Evolutionary conservation across 768 basidiomycete genomes (phyloP).

Genomic region (Collybia nuda): DNA sequence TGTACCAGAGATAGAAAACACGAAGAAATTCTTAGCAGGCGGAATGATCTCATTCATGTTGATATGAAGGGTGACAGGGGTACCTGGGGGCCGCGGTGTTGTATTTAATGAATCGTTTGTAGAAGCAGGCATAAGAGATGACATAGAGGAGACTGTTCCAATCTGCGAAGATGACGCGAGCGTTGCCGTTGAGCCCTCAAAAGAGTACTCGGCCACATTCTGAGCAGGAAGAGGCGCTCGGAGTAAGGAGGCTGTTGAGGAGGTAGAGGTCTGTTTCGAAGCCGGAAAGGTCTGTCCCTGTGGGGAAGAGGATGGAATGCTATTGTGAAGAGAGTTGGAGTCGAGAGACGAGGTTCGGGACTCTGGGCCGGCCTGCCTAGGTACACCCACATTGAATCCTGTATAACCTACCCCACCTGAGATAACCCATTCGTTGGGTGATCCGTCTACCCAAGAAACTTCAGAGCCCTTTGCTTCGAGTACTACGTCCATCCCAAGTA

Average conservation of each 20-base stretch:
- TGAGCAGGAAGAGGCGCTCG: constrained; percentile 72
- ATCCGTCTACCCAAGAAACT: constrained; percentile 61
- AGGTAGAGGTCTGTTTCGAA: constrained; percentile 37
- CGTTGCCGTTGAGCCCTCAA: constrained; percentile 52
- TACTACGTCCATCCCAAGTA: constrained; percentile 75
- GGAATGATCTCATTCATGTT: constrained; percentile 79
- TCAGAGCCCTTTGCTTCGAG: constrained; percentile 70
- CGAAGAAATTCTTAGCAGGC: constrained; percentile 62
- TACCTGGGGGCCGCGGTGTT: constrained; percentile 43
- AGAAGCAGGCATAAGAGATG: constrained; percentile 47
- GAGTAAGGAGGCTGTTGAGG: constrained; percentile 63
- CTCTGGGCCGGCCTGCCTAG: constrained; percentile 18
- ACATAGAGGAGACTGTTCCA: constrained; percentile 45
- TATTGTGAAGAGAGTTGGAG: constrained; percentile 28
- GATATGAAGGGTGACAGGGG: constrained; percentile 71
- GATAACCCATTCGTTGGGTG: constrained; percentile 56
- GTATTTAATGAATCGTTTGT: constrained; percentile 21
- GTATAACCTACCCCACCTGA: constrained; percentile 67
- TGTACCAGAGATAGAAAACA: constrained; percentile 65
- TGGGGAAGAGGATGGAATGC: constrained; percentile 18
- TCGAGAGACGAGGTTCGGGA: constrained; percentile 55
- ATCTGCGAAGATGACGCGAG: constrained; percentile 31
- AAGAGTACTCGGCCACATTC: constrained; percentile 70
- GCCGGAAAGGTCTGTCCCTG: constrained; percentile 12
- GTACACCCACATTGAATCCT: constrained; percentile 60